Base-by-base conservation (phyloP, 2,329 filamentous ascomycete genomes). In the Apiospora kogelbergensis region DNA sequence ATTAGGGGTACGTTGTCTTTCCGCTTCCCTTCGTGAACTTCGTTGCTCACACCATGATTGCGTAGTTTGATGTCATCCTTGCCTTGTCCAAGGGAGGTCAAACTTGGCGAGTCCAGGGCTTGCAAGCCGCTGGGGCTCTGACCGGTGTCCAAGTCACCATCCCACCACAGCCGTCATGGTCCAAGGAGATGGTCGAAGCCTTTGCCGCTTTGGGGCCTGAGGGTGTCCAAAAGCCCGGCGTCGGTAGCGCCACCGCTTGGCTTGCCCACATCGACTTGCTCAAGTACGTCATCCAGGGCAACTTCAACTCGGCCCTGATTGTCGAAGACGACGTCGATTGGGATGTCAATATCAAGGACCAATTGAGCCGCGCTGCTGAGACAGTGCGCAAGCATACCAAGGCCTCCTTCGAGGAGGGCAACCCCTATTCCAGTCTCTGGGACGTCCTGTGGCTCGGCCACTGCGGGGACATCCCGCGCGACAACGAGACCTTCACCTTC, bases 281-380 rank as follows among this genome's bases (percentile, higher is more conserved):
- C 13, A 76, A 76, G 65, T 74, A 74, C 66, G 71, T 79, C n/a
- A 70, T 79, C 37, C 69, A 74, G n/a, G 72, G 72, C n/a, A 24
- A 22, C n/a, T 24, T 81, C 10, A 72, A 77, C n/a, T 78, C 77
- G 6, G 80, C 80, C 1, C 72, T 82, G 7, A 79, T 82, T 40
- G 72, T 82, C 68, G 80, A 82, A 72, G 81, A 82, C 63, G 80
- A 82, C 68, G 75, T 80, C 67, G 80, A 82, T 69, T 82, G 80
- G 80, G 81, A 82, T 69, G 75, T 81, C 20, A 73, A 76, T 2
- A 72, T 82, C 44, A 77, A 78, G 67, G 65, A 72, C 0, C 78
- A 81, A 42, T 72, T 81, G 26, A 72, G 73, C 26, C 71, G 73
- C 53, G 72, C 80, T 20, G 76, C 78, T 7, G 71, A 74, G 40